Percentiles rank a stretch among this genome's conserved stretches.
phyloP scores from a whole-genome alignment of 2,329 filamentous ascomycete genomes.

The Beauveria sp. region DNA sequence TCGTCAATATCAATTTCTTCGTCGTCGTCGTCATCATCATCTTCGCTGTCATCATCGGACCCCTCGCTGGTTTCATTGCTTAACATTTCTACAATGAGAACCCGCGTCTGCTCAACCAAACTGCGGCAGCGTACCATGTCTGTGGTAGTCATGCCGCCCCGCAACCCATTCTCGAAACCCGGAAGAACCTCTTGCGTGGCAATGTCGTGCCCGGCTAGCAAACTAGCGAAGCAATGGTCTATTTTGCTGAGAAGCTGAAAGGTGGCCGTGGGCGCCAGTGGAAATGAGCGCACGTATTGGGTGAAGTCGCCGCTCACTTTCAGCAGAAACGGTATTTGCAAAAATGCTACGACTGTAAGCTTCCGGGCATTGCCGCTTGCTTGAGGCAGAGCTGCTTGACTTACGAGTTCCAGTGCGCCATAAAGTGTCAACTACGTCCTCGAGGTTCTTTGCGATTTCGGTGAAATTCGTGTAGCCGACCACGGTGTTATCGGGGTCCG shows the following conservation, averaged over 20 bases:
- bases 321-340: slow-evolving; percentile 80
- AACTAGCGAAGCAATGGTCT: slow-evolving; percentile 73
- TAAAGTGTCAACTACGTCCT: slow-evolving; percentile 67
- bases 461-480: slow-evolving; percentile 52
- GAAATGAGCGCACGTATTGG: slow-evolving; percentile 65
- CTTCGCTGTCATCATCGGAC: neutral
- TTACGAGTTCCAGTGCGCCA: slow-evolving; percentile 84
- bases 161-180: slow-evolving; percentile 56
- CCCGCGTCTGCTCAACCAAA: slow-evolving; percentile 67
- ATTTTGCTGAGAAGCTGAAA: slow-evolving; percentile 70
- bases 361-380: neutral
- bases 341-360: slow-evolving; percentile 43
- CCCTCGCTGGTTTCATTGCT: slow-evolving; percentile 25
- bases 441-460: slow-evolving; percentile 67
- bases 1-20: slow-evolving; percentile 11
- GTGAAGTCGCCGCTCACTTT: slow-evolving; percentile 66
- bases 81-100: slow-evolving; percentile 63
- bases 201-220: slow-evolving; percentile 61
- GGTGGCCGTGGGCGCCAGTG: slow-evolving; percentile 50
- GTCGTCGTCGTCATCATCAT: slow-evolving; percentile 12
- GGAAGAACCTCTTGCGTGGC: slow-evolving; percentile 58
- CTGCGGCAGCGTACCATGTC: slow-evolving; percentile 86
- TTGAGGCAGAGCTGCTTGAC: slow-evolving; percentile 23
- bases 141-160: slow-evolving; percentile 63
- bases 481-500: slow-evolving; percentile 38